Evolutionary conservation across 148 eudicot genomes (phyloP), one percentile per base, ranked within the genome.

Genomic region (Polygonum aviculare): DNA sequence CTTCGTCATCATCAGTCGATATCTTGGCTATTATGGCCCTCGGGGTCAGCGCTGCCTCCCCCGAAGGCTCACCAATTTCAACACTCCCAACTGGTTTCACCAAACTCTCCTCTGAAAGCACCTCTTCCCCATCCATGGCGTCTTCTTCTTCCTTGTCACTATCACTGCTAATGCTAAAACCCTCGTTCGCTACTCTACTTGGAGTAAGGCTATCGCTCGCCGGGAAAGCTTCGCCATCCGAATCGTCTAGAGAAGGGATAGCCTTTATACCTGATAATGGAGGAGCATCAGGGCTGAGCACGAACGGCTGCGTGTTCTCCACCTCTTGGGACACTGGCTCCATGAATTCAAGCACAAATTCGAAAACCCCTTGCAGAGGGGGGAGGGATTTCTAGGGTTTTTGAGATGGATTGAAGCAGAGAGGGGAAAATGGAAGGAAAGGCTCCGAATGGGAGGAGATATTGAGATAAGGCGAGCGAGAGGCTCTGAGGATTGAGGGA

Each of bases 41-140:
- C 35, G 75, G 70, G 3, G 22, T 65, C 44, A 72, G 18, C 70
- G 44, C 15, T 75, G 75, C 72, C 72, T 88, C 77, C 62, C 65
- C 47, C 67, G 39, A 54, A 41, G 70, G 73, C 55, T 19, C 81
- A 73, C 72, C 83, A 50, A 59, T 71, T 31, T 77, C 69, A 33
- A 48, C 89, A 48, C 44, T 74, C 40, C 22, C 79, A 22, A 67
- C 50, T 0, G 45, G 19, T 33, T 80, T 70, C 9, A 69, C 78
- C 33, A 74, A 44, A 39, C 67, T 48, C 15, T 22, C 60, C 48
- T 31, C 50, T 39, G 82, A 89, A 50, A 87, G 86, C 63, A 81
- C 88, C 77, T 84, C 92, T 19, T 82, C 81, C 39, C 89, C 90
- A 75, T 88, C 86, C 77, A 79, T 78, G 75, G 82, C 1, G 21